These are phyloP conservation scores for Alternaria conjuncta DNA, from an alignment of 2,329 filamentous ascomycete genomes.

Conservation along the genomic window DNA sequence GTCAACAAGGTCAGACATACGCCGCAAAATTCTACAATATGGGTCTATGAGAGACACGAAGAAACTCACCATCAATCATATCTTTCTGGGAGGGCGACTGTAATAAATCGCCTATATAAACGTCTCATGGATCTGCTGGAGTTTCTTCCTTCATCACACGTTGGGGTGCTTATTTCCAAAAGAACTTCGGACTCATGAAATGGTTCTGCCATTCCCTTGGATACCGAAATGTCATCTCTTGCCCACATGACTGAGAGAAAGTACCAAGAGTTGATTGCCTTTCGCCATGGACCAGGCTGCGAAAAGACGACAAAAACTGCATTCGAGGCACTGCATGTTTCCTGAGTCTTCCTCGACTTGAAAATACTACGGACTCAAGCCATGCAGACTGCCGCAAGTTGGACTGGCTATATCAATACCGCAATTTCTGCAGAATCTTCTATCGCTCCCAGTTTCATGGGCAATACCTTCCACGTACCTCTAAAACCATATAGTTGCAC, in stretches of 20 bases:
- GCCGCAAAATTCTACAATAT: too few relatives aligned
- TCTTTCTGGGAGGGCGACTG: too few relatives aligned
- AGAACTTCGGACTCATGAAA: too few relatives aligned
- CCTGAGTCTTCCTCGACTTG: neutral
- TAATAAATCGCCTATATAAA: neutral
- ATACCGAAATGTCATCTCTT: too few relatives aligned
- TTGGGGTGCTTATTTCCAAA: too few relatives aligned
- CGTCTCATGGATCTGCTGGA: neutral
- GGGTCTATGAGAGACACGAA: too few relatives aligned
- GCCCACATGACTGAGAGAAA: neutral
- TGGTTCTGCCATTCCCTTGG: too few relatives aligned
- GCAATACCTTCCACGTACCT: neutral
- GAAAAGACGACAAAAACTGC: neutral
- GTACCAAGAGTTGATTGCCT: neutral
- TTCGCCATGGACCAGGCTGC: neutral
- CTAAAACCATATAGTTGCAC: fast-evolving
- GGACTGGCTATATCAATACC: neutral
- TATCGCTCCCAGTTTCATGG: neutral
- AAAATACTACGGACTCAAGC: neutral
- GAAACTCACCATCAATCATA: too few relatives aligned
- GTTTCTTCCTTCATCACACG: neutral
- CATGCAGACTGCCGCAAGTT: neutral
- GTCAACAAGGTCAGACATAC: too few relatives aligned
- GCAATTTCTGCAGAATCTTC: neutral
- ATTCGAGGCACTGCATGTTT: neutral